Evolutionary conservation across 1,284 basidiomycete genomes (phyloP).

Genomic region (Sutorius eximius): DNA sequence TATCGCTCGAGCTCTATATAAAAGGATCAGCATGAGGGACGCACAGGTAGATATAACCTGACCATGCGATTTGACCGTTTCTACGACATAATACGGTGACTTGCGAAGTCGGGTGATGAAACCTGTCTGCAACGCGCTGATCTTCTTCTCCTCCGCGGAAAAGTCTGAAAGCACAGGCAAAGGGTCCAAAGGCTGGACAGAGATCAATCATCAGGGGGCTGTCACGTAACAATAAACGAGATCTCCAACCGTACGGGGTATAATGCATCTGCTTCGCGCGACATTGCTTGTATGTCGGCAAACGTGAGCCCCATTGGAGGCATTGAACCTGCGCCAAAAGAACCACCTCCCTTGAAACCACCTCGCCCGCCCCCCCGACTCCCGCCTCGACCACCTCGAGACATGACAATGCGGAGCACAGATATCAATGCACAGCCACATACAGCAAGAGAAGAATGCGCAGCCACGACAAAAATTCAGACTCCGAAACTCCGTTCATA

Average conservation of each 20-base stretch:
- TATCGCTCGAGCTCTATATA: conserved; percentile 66
- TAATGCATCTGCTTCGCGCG: conserved; percentile 68
- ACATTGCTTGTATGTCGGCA: conserved; percentile 72
- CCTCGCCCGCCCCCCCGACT: conserved; percentile 58
- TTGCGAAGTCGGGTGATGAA: conserved; percentile 61
- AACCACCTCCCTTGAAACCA: conserved; percentile 54
- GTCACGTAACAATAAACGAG: conserved; percentile 14
- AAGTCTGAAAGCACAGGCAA: conserved; percentile 65
- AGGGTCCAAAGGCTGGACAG: conserved; percentile 52
- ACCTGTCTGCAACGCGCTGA: conserved; percentile 65
- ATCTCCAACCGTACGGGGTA: conserved; percentile 64
- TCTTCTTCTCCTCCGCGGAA: conserved; percentile 60
- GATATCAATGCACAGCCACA: conserved; percentile 19
- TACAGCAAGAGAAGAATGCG: not conserved
- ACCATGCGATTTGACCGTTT: conserved; percentile 67
- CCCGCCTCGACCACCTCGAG: conserved; percentile 53
- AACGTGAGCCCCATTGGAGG: conserved; percentile 79
- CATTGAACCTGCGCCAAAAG: conserved; percentile 48
- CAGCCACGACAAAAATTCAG: conserved; percentile 8
- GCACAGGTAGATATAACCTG: not conserved
- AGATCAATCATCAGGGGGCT: conserved; percentile 23
- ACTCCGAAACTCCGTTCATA: conserved; percentile 34
- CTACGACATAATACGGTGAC: conserved; percentile 73
- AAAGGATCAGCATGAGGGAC: not conserved
- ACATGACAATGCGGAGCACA: conserved; percentile 43